phyloP scores from a whole-genome alignment of 1,284 basidiomycete genomes.

The Puccinia novopanici region DNA sequence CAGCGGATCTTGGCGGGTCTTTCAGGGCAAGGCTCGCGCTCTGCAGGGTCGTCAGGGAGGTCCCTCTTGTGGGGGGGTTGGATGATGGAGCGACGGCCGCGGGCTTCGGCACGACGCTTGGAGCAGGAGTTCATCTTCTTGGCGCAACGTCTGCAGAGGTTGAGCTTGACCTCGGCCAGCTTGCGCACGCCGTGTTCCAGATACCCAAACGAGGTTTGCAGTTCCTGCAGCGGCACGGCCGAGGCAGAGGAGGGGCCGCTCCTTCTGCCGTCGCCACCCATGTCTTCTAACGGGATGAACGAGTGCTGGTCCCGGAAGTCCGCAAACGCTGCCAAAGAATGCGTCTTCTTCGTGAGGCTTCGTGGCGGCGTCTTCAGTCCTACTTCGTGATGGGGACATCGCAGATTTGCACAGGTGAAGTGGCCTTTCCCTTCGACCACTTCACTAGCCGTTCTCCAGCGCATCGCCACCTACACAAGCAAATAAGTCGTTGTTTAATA shows the following conservation, averaged over 20 bases:
- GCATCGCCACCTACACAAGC: slow-evolving; percentile 44
- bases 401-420: slow-evolving; percentile 42
- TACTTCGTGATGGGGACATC: slow-evolving; percentile 39
- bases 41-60: not conserved
- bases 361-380: not conserved
- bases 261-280: not conserved
- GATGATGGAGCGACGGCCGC: not conserved
- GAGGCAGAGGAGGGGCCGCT: not conserved
- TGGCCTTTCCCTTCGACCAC: slow-evolving; percentile 48
- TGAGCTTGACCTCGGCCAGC: slow-evolving; percentile 45
- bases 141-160: slow-evolving; percentile 38
- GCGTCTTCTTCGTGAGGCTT: not conserved
- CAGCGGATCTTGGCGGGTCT: slow-evolving; percentile 21
- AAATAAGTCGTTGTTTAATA: not conserved
- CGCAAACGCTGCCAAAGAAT: not conserved
- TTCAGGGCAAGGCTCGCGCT: not conserved
- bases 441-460: slow-evolving; percentile 48
- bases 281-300: slow-evolving; percentile 37
- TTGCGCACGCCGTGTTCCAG: slow-evolving; percentile 36
- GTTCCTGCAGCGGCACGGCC: not conserved
- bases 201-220: slow-evolving; percentile 45
- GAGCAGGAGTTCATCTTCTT: slow-evolving; percentile 43
- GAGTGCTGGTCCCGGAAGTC: slow-evolving; percentile 29
- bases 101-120: slow-evolving; percentile 7
- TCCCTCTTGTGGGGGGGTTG: not conserved